A percentile compares a stretch with the other conserved stretches of the same genome.
phyloP scores from a whole-genome alignment of 2,329 filamentous ascomycete genomes.

The Sclerotinia spermophila region DNA sequence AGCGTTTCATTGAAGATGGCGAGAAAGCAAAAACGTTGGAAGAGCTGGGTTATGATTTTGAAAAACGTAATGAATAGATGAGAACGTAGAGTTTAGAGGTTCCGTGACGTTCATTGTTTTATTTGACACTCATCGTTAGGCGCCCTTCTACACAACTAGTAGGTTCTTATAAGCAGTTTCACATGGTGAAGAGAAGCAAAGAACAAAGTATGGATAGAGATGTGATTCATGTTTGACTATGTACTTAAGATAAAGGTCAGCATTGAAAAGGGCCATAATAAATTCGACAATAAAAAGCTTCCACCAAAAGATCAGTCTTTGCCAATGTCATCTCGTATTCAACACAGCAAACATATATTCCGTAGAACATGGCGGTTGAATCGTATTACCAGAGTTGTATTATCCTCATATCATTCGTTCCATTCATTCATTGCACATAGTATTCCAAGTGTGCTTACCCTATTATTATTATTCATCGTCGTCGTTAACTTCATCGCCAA shows the following conservation, averaged over 20 bases:
- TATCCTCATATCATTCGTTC: constrained; percentile 32
- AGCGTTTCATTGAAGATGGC: constrained; percentile 65
- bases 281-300: background rate
- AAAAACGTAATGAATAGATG: background rate
- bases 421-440: constrained; percentile 2
- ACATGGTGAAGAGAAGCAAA: background rate
- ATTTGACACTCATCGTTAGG: background rate
- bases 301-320: constrained; percentile 28
- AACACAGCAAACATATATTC: constrained; percentile 42
- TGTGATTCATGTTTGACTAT: background rate
- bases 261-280: background rate
- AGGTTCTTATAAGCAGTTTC: background rate
- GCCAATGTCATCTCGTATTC: constrained; percentile 47
- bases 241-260: constrained; percentile 5
- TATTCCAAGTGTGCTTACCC: constrained; percentile 5
- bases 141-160: background rate
- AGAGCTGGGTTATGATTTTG: constrained; percentile 66
- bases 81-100: background rate
- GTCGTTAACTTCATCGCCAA: background rate
- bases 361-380: constrained; percentile 44
- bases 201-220: background rate
- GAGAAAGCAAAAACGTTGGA: constrained; percentile 60
- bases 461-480: background rate
- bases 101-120: background rate
- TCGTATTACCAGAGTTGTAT: constrained; percentile 49